Evolutionary conservation across 1,139 yeast genomes (phyloP), one percentile per base, ranked within the genome.

Genomic region (Neolecta irregularis): DNA sequence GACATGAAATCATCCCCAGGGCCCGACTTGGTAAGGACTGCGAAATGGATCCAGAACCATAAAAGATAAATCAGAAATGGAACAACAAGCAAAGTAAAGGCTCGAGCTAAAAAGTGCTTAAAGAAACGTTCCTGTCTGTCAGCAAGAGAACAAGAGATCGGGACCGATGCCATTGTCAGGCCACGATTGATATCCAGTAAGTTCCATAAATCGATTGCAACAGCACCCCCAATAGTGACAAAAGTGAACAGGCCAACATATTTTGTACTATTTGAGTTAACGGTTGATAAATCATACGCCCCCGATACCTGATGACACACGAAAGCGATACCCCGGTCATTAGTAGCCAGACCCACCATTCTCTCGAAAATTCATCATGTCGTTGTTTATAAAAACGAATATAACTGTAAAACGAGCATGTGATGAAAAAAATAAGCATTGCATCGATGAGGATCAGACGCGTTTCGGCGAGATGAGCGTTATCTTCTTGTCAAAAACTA

Each of bases 1-100:
- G 91, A 70, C 98, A 91, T 91, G 56, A 85, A 85, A 4, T 65
- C 63, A 56, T 91, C 96, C 42, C 99, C 99, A 5, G 96, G 91
- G 23, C 99, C 99, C 1, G 96, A 83, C 48, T 70, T 74, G 42
- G 58, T 67, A 48, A 91, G 69, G 30, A 88, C 65, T 26, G 72
- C 67, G 56, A 91, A 88, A 57, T 91, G 99, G 39, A 85, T 67
- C 58, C 74, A 81, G 61, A 91, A 91, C 96, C 98, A 91, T 51
- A 73, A 76, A 50, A 91, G 63, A 55, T 80, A 91, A 47, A 88
- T 67, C 26, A 69, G 46, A 53, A 88, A 80, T 21, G 99, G 99
- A 22, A 83, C 57, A 9, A 80, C 62, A 42, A 88, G 69, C 46
- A 91, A 67, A 2, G 77, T 67, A 52, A 74, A 66, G 21, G 76